phyloP scores from a whole-genome alignment of 2,329 filamentous ascomycete species.

The Pyrenophora seminiperda region DNA sequence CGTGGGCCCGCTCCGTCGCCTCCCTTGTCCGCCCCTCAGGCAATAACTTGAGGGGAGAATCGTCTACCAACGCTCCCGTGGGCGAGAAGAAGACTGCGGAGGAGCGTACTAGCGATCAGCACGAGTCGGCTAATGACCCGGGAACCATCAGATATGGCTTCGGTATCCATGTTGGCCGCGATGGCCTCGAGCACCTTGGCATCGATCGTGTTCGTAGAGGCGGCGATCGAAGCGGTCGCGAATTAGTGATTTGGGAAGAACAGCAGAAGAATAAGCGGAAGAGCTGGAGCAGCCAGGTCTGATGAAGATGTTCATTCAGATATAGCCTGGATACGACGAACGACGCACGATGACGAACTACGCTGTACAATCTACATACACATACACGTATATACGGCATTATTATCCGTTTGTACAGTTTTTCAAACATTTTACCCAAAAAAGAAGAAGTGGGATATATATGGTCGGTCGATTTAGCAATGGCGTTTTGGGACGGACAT shows the following conservation, averaged over 20 bases:
- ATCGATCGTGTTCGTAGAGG: constrained; percentile 60
- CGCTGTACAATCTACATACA: too few relatives aligned
- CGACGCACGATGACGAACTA: background rate
- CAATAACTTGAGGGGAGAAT: constrained; percentile 35
- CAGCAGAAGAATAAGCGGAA: constrained; percentile 35
- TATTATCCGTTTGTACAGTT: background rate
- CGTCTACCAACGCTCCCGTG: constrained; percentile 26
- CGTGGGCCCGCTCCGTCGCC: constrained; percentile 34
- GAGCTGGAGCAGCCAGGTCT: constrained; percentile 30
- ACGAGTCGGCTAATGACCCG: constrained; percentile 41
- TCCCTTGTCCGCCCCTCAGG: constrained; percentile 37
- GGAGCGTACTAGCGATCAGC: constrained; percentile 19
- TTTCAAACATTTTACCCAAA: background rate
- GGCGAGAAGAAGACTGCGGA: constrained; percentile 15
- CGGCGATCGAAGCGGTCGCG: constrained; percentile 37
- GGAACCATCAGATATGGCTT: constrained; percentile 58
- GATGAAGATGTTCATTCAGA: too few relatives aligned
- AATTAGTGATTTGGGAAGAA: constrained; percentile 47
- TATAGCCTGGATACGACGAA: background rate
- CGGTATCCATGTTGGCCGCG: constrained; percentile 62
- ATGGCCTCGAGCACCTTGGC: constrained; percentile 64
- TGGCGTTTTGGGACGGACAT: background rate
- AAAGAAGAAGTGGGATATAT: background rate
- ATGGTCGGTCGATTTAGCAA: background rate
- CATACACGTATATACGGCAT: too few relatives aligned